Percentiles rank a stretch among this genome's conserved stretches.
Conservation (phyloP, 2,329 filamentous ascomycete genomes). For the Ambrosiella cleistominuta region DNA sequence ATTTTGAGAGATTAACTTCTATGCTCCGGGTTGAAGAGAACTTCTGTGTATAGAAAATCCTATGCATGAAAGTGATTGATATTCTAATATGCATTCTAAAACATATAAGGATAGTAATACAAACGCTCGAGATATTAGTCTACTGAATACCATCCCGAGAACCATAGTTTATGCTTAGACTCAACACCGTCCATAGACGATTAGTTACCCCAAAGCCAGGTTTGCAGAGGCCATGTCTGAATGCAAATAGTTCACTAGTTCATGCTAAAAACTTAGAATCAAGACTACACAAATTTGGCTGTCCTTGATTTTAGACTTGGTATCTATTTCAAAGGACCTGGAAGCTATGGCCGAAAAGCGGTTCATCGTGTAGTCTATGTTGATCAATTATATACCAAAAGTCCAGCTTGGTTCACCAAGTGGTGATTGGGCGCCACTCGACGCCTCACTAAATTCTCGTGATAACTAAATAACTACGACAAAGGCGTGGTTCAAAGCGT, state of each 20-base stretch:
- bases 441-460: background rate
- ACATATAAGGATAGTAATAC: background rate
- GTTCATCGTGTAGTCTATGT: too few relatives aligned
- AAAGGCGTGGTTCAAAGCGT: background rate
- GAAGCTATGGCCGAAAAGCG: too few relatives aligned
- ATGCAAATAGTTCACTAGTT: too few relatives aligned
- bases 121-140: background rate
- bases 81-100: slow-evolving; percentile 1
- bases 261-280: too few relatives aligned
- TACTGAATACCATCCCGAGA: background rate
- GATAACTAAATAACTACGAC: background rate
- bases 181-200: background rate
- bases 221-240: too few relatives aligned
- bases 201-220: background rate
- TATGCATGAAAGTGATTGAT: background rate
- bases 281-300: too few relatives aligned
- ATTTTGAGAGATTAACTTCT: background rate
- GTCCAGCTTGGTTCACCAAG: background rate
- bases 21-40: background rate
- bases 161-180: background rate
- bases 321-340: too few relatives aligned
- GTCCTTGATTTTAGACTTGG: too few relatives aligned
- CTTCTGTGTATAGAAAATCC: background rate
- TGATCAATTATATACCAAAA: too few relatives aligned
- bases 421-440: background rate